Base-by-base conservation (phyloP, 2,329 filamentous ascomycete species). In the Ophiocordyceps robertsii region DNA sequence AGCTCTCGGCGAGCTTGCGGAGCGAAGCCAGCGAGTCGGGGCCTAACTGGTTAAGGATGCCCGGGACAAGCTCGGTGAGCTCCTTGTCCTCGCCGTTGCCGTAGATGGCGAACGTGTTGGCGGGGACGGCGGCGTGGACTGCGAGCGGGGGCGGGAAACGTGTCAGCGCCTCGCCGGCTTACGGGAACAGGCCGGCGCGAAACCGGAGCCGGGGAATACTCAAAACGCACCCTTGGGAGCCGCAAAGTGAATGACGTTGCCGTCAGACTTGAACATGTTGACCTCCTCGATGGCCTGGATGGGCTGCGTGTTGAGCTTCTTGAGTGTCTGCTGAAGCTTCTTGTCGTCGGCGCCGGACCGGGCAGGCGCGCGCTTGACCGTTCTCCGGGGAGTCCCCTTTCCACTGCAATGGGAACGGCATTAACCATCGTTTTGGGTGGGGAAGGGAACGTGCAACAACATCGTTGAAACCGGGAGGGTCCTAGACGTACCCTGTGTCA, bases 251-350 rank as follows among this genome's bases (percentile, higher is more conserved):
- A 98, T 96, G 68, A 98, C 92, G 69, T 98, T 98, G 68, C 92
- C 92, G 66, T 98, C 92, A 65, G 85, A 84, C 84, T 98, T 98
- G 83, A 98, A 98, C 92, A 98, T 98, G 83, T 98, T 98, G 67
- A 98, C 92, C 77, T 98, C 92, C 81, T 98, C 92, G 60, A 98
- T 98, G 54, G 85, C 87, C 75, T 94, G 89, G 70, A 98, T 96
- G 60, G 92, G 92, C 80, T 98, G 92, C 46, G 94, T 90, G 72
- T 96, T 96, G 68, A 98, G 81, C 84, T 98, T 98, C 85, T 98
- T 98, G 55, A 98, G 78, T 49, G 87, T 74, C 49, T 82, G 80
- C 75, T 98, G 92, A 52, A 98, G 86, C 81, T 98, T 98, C 86
- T 95, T 96, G 82, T 98, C 92, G 66, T 98, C 92, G 68, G 85